Percentiles rank a stretch among this genome's conserved stretches.
phyloP scores from a whole-genome alignment of 768 basidiomycete species.

The Russula vinacea region DNA sequence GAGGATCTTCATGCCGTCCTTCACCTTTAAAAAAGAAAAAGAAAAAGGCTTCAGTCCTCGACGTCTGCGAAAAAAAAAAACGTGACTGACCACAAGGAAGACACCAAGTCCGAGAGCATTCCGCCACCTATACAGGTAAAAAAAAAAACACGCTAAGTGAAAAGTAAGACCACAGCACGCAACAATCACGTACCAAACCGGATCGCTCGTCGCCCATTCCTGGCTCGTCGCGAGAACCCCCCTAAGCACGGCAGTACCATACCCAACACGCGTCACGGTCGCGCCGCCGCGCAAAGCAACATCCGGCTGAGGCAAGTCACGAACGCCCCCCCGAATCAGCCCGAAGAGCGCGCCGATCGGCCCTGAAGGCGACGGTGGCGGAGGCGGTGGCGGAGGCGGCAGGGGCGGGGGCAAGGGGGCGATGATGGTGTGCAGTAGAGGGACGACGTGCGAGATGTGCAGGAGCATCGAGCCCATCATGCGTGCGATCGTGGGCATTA shows the following conservation, averaged over 20 bases:
- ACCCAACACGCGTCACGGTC: not conserved
- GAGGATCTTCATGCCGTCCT: constrained; percentile 63
- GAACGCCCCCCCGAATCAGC: not conserved
- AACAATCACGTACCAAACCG: constrained; percentile 60
- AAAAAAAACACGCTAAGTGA: too few species aligned
- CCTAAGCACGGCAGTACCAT: constrained; percentile 33
- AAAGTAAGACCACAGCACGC: too few species aligned
- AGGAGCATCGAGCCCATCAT: constrained; percentile 61
- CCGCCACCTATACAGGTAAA: constrained; percentile 49
- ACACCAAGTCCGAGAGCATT: constrained; percentile 66
- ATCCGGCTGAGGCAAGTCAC: not conserved
- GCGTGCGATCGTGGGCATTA: constrained; percentile 63
- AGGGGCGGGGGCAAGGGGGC: not conserved
- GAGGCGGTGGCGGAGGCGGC: not conserved
- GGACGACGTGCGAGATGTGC: constrained; percentile 48
- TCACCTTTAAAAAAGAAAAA: constrained; percentile 43
- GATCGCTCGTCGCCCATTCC: constrained; percentile 65
- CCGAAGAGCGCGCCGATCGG: not conserved
- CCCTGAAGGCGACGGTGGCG: not conserved
- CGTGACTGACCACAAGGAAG: constrained; percentile 53
- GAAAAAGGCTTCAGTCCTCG: not conserved
- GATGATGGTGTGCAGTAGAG: constrained; percentile 37
- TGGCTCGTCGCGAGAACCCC: constrained; percentile 49
- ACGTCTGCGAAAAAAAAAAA: not conserved
- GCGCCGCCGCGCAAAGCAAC: not conserved